These are phyloP conservation scores for Daldinia sp. DNA, from an alignment of 2,329 filamentous ascomycete species.

Conservation along the genomic window DNA sequence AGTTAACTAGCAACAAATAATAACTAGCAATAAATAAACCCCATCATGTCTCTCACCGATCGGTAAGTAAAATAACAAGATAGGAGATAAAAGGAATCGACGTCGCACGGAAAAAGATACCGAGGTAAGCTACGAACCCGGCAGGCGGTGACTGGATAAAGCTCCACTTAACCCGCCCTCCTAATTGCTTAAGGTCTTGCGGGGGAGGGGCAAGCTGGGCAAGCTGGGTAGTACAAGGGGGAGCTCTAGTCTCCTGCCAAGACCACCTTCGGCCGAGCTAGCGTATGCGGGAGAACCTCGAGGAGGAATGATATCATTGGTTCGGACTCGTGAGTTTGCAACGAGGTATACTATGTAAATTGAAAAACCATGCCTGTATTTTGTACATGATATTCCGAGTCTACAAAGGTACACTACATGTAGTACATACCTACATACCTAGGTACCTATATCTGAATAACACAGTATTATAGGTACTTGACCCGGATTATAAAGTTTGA, in stretches of 20 bases:
- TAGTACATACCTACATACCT: too few species aligned
- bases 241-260: constrained; percentile 32
- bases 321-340: constrained; percentile 3
- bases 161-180: constrained; percentile 20
- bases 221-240: constrained; percentile 20
- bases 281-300: constrained; percentile 1
- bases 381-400: background rate
- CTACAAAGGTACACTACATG: background rate
- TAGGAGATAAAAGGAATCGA: constrained; percentile 9
- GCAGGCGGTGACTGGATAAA: constrained; percentile 37
- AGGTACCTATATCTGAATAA: too few species aligned
- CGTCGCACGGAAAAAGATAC: constrained; percentile 22
- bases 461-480: background rate
- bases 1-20: background rate
- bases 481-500: constrained; percentile 4
- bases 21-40: background rate
- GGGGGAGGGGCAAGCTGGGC: constrained; percentile 37
- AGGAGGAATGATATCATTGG: constrained; percentile 28
- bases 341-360: constrained; percentile 9
- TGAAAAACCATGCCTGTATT: background rate
- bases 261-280: constrained; percentile 12
- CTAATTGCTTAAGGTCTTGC: constrained; percentile 28
- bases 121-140: constrained; percentile 40
- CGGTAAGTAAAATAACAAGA: background rate
- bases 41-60: background rate